These are phyloP conservation scores for Eucalyptus caleyi DNA, from an alignment of 345 rosid genomes.

Conservation along the genomic window DNA sequence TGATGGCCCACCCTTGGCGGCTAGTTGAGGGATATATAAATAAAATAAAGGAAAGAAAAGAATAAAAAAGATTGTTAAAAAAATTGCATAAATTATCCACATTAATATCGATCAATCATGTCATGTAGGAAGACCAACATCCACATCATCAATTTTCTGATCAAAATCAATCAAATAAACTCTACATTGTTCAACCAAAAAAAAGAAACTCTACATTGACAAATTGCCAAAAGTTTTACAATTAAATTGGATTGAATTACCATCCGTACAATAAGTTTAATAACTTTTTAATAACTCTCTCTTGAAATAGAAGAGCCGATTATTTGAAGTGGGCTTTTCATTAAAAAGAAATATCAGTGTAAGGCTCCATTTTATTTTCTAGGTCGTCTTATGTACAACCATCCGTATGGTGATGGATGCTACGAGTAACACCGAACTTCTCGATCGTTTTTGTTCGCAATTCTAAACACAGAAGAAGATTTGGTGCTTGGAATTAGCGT, in stretches of 20 bases:
- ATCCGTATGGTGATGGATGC: neutral
- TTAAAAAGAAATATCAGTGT: no score
- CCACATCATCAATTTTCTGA: no score
- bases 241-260: neutral
- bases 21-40: neutral
- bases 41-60: no score
- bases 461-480: neutral
- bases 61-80: no score
- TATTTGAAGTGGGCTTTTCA: neutral
- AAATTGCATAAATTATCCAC: no score
- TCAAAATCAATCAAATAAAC: no score
- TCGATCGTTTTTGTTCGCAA: neutral
- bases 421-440: neutral
- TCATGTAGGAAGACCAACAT: rapidly evolving
- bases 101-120: rapidly evolving
- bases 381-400: neutral
- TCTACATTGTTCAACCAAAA: no score
- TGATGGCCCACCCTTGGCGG: neutral
- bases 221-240: no score
- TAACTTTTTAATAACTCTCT: no score
- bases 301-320: neutral
- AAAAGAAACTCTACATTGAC: rapidly evolving
- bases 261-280: no score
- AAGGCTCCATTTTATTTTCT: neutral
- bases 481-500: neutral